phyloP scores from a whole-genome alignment of 768 basidiomycete species.

The Boletus sp. region DNA sequence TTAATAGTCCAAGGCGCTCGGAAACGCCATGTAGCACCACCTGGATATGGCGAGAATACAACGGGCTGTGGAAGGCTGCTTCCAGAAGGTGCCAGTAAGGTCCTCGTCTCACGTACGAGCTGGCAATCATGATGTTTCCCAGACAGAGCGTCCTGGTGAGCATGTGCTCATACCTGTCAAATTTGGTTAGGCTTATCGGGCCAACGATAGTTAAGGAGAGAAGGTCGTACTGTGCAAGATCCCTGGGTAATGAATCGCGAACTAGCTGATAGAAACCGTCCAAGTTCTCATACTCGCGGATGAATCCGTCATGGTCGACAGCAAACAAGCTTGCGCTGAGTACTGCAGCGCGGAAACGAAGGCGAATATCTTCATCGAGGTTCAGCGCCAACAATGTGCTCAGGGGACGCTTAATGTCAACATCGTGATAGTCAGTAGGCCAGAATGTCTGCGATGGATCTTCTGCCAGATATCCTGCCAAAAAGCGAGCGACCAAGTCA shows the following conservation, averaged over 20 bases:
- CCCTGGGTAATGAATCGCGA: constrained; percentile 41
- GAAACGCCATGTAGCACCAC: constrained; percentile 62
- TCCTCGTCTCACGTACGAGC: constrained; percentile 72
- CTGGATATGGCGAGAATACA: constrained; percentile 36
- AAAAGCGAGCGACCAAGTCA: constrained; percentile 60
- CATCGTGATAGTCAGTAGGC: constrained; percentile 33
- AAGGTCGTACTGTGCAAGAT: constrained; percentile 49
- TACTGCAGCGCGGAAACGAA: constrained; percentile 74
- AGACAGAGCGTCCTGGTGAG: constrained; percentile 68
- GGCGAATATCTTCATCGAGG: constrained; percentile 76
- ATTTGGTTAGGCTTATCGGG: constrained; percentile 17
- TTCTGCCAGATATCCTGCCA: constrained; percentile 58
- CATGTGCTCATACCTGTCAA: constrained; percentile 67
- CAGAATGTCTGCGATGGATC: constrained; percentile 58
- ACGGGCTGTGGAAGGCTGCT: constrained; percentile 40
- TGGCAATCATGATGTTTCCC: constrained; percentile 77
- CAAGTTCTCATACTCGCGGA: constrained; percentile 18
- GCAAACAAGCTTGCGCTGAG: constrained; percentile 60
- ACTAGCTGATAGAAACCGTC: constrained; percentile 46
- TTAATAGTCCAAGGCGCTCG: constrained; percentile 60
- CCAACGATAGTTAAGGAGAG: background rate
- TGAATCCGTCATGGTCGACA: constrained; percentile 35
- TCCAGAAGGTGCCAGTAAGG: constrained; percentile 90
- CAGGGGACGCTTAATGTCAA: constrained; percentile 38
- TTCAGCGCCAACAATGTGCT: constrained; percentile 51